Evolutionary conservation across 148 eudicot species (phyloP).

Genomic region (Polygonum aviculare): DNA sequence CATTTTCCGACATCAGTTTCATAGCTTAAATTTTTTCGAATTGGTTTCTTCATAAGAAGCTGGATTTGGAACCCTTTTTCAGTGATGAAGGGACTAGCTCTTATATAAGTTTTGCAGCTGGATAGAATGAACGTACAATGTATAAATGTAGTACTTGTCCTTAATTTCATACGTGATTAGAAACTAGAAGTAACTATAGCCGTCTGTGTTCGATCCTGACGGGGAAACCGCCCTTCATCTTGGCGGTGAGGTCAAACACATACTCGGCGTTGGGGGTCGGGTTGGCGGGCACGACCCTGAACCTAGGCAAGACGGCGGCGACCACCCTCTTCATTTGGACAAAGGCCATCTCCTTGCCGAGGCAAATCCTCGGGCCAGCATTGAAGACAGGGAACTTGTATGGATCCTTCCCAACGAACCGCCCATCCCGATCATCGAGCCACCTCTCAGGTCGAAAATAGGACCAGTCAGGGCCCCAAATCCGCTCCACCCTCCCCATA

Average conservation of each 20-base stretch:
- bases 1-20: too few relatives aligned
- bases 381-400: slow-evolving; percentile 19
- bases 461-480: slow-evolving; percentile 25
- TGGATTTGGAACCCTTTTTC: too few relatives aligned
- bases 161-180: too few relatives aligned
- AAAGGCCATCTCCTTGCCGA: slow-evolving; percentile 32
- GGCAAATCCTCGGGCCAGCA: slow-evolving; percentile 24
- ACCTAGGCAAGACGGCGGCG: slow-evolving; percentile 12
- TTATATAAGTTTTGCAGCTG: too few relatives aligned
- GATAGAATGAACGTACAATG: too few relatives aligned
- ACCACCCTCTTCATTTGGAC: slow-evolving; percentile 27
- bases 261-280: slow-evolving; percentile 11
- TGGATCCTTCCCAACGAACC: slow-evolving; percentile 1
- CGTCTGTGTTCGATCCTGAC: slow-evolving; percentile 9
- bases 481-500: slow-evolving; percentile 25
- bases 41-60: too few relatives aligned
- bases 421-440: not conserved
- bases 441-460: slow-evolving; percentile 12
- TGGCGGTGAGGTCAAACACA: slow-evolving; percentile 15
- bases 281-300: slow-evolving; percentile 14
- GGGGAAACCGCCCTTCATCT: slow-evolving; percentile 24
- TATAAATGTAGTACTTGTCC: too few relatives aligned
- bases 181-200: not conserved
- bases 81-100: too few relatives aligned
- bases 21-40: too few relatives aligned